Conservation (phyloP, 208 protist genomes). For the Kentomonas sorsogonicus region DNA sequence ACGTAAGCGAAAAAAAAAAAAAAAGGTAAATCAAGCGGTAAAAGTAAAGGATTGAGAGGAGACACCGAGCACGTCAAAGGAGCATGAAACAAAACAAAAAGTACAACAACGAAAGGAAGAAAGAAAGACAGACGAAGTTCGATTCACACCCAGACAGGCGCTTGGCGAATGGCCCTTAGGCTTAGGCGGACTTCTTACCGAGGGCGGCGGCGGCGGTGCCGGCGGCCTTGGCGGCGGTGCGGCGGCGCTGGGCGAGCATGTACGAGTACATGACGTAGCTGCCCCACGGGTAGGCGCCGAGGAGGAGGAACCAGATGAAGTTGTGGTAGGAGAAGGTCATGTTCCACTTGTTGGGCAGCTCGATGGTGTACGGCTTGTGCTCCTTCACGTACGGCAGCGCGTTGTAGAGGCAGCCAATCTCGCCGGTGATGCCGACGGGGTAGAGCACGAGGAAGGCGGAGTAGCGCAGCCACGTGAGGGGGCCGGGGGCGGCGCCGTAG, state of each 20-base stretch:
- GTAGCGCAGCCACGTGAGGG: constrained; percentile 86
- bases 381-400: constrained; percentile 60
- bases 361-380: constrained; percentile 57
- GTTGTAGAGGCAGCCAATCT: constrained; percentile 77
- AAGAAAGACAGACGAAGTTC: too few relatives aligned
- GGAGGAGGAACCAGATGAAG: constrained; percentile 57
- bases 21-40: constrained; percentile 1
- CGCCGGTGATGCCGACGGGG: constrained; percentile 83
- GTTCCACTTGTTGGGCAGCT: constrained; percentile 80
- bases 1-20: neutral
- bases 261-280: constrained; percentile 87
- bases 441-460: constrained; percentile 88
- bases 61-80: neutral
- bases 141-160: neutral
- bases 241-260: constrained; percentile 84
- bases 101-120: neutral
- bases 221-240: constrained; percentile 36
- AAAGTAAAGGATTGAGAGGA: neutral
- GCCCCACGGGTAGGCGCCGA: constrained; percentile 70
- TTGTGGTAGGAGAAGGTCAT: constrained; percentile 78
- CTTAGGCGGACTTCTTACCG: constrained; percentile 21
- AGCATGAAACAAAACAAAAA: constrained; percentile 6
- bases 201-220: constrained; percentile 11
- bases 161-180: neutral
- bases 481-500: constrained; percentile 22